These are phyloP conservation scores for Candida incommunis DNA, from an alignment of 805 yeast species.

Conservation along the genomic window DNA sequence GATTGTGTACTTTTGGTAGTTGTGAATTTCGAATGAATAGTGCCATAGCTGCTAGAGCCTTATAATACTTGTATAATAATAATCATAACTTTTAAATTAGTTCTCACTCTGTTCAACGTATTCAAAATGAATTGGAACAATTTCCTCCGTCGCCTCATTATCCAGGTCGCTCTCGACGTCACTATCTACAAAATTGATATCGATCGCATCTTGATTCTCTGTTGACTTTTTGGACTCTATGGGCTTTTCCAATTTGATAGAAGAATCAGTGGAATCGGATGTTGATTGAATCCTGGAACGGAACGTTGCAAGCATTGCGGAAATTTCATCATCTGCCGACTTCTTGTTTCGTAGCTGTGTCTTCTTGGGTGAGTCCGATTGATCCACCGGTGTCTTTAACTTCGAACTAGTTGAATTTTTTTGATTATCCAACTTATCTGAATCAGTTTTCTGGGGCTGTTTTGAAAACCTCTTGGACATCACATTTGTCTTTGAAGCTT, in stretches of 20 bases:
- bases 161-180: background rate
- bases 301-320: slow-evolving; percentile 17
- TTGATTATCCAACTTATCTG: background rate
- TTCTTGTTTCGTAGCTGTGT: no score
- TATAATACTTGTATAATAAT: no score
- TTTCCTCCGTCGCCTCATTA: background rate
- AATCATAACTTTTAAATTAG: no score
- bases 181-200: background rate
- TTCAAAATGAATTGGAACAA: background rate
- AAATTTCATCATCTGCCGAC: slow-evolving; percentile 11
- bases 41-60: no score
- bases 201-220: background rate
- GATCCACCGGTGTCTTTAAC: no score
- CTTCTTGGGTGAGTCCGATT: no score
- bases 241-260: background rate
- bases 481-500: slow-evolving; percentile 1
- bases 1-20: background rate
- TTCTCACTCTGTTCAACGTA: no score
- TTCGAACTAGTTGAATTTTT: background rate
- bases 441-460: slow-evolving; percentile 2
- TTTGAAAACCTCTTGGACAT: slow-evolving; percentile 4
- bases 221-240: no score
- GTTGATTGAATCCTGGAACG: slow-evolving; percentile 11
- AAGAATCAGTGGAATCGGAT: background rate
- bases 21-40: no score